Evolutionary conservation across 352 stramenopile genomes (phyloP).

Genomic region (Thalassiosira pacifica): DNA sequence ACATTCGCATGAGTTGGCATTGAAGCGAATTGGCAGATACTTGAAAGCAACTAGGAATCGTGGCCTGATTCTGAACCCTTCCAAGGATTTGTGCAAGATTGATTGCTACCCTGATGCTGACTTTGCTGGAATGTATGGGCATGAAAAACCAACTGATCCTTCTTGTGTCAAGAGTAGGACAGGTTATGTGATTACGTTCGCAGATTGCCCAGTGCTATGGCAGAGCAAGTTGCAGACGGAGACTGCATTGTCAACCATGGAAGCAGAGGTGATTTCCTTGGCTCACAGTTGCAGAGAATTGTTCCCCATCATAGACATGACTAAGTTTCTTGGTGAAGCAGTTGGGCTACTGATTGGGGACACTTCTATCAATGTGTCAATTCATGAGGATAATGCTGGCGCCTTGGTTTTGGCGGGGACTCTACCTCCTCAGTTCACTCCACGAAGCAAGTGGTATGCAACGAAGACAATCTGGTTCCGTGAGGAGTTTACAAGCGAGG

Average conservation of each 20-base stretch:
- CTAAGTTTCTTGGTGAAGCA: neutral
- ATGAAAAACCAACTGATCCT: slow-evolving; percentile 43
- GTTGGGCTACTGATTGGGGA: neutral
- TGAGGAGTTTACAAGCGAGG: neutral
- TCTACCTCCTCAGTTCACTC: slow-evolving; percentile 26
- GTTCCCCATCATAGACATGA: slow-evolving; percentile 27
- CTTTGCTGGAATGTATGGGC: slow-evolving; percentile 57
- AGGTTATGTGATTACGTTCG: slow-evolving; percentile 50
- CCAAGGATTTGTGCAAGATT: neutral
- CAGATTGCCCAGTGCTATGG: slow-evolving; percentile 25
- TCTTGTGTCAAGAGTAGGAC: slow-evolving; percentile 52
- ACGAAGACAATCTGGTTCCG: slow-evolving; percentile 64
- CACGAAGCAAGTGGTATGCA: slow-evolving; percentile 58
- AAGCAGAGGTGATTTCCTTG: slow-evolving; percentile 53
- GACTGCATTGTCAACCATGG: slow-evolving; percentile 23
- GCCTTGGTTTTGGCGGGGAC: too few relatives aligned
- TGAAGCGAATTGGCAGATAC: slow-evolving; percentile 54
- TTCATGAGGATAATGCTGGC: too few relatives aligned
- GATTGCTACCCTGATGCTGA: slow-evolving; percentile 41
- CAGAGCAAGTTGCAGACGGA: slow-evolving; percentile 2
- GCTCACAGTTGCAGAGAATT: slow-evolving; percentile 23
- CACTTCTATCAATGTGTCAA: too few relatives aligned
- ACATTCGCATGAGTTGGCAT: slow-evolving; percentile 5
- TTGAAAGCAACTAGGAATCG: slow-evolving; percentile 27
- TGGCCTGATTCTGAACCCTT: slow-evolving; percentile 36